These are phyloP conservation scores for Backusella macrospora DNA, from an alignment of 192 early-diverging fungal genomes.

Conservation along the genomic window DNA sequence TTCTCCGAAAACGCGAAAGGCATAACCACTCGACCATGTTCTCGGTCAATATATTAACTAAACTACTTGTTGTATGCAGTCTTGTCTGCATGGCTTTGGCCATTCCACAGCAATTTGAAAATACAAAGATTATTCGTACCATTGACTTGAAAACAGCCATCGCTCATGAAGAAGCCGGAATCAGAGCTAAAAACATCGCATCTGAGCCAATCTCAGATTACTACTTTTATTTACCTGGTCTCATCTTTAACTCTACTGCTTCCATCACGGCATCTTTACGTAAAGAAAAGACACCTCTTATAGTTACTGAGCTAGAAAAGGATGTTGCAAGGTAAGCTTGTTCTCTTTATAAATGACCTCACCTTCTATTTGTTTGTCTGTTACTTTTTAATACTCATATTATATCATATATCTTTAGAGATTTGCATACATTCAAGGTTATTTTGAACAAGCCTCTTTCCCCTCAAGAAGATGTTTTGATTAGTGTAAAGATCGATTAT, in stretches of 20 bases:
- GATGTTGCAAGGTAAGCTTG: constrained; percentile 29
- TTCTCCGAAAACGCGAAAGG: background rate
- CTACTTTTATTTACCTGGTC: constrained; percentile 47
- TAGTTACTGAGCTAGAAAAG: constrained; percentile 37
- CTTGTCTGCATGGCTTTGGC: constrained; percentile 4
- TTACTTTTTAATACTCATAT: background rate
- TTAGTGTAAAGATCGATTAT: constrained; percentile 58
- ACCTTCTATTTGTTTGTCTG: background rate
- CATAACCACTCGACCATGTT: background rate
- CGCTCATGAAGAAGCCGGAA: constrained; percentile 50
- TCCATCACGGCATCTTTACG: constrained; percentile 45
- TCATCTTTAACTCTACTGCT: constrained; percentile 38
- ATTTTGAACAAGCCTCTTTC: constrained; percentile 46
- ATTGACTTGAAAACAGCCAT: constrained; percentile 60
- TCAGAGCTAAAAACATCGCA: constrained; percentile 48
- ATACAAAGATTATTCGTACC: constrained; percentile 62
- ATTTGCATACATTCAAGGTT: constrained; percentile 54
- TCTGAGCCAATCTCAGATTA: constrained; percentile 45
- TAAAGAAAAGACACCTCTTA: constrained; percentile 42
- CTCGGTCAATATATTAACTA: constrained; percentile 11
- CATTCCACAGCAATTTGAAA: constrained; percentile 46
- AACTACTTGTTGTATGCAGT: background rate
- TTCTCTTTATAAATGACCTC: no score
- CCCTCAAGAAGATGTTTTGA: constrained; percentile 60
- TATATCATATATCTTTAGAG: constrained; percentile 17